Evolutionary conservation across 1,284 basidiomycete genomes (phyloP).

Genomic region (Entoloma clypeatum): DNA sequence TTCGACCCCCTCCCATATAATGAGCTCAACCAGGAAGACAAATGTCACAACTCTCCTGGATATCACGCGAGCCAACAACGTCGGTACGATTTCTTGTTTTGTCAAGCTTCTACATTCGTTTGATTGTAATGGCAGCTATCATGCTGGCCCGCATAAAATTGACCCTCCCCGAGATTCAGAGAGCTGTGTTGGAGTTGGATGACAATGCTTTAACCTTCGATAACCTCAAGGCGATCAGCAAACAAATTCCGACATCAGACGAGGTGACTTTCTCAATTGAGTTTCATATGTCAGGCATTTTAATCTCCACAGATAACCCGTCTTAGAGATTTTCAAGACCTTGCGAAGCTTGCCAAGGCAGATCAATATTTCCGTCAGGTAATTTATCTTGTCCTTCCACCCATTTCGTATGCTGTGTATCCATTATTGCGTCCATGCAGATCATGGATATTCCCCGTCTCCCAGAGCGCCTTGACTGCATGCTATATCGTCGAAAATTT

Average conservation of each 20-base stretch:
- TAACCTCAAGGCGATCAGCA: slow-evolving; percentile 68
- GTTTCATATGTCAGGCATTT: not conserved
- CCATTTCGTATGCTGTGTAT: not conserved
- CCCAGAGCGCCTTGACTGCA: slow-evolving; percentile 68
- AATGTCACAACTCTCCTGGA: slow-evolving; percentile 70
- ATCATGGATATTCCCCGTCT: slow-evolving; percentile 79
- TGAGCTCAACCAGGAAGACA: slow-evolving; percentile 49
- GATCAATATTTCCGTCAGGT: slow-evolving; percentile 85
- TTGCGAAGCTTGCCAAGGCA: slow-evolving; percentile 71
- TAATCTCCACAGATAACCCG: slow-evolving; percentile 46
- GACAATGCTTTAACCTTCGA: slow-evolving; percentile 66
- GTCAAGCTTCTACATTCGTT: not conserved
- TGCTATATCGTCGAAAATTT: slow-evolving; percentile 79
- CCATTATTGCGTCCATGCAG: slow-evolving; percentile 33
- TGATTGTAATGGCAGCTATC: slow-evolving; percentile 52
- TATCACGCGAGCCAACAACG: slow-evolving; percentile 80
- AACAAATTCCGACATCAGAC: slow-evolving; percentile 72
- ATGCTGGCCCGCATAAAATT: slow-evolving; percentile 78
- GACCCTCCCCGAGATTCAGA: slow-evolving; percentile 57
- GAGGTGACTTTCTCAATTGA: slow-evolving; percentile 55
- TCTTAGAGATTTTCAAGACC: slow-evolving; percentile 65
- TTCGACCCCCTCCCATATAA: slow-evolving; percentile 40
- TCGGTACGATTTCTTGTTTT: slow-evolving; percentile 47
- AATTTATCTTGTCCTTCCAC: slow-evolving; percentile 16
- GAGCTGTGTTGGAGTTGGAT: slow-evolving; percentile 66